Evolutionary conservation across 805 yeast genomes (phyloP).

Genomic region (Candida nemodendra): DNA sequence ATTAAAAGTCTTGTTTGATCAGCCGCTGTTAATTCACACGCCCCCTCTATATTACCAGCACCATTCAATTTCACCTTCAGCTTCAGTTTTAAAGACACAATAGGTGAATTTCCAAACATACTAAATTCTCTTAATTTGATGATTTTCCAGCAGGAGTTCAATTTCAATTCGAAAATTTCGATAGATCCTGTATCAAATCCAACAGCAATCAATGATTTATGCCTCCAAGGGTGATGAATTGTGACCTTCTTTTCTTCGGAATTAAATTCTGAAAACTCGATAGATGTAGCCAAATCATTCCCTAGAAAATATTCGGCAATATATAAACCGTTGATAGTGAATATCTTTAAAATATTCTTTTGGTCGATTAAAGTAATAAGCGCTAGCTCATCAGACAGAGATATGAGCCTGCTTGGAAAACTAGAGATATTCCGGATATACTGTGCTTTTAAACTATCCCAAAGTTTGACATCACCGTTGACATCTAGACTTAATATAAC

Average conservation of each 20-base stretch:
- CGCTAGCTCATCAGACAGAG: slow-evolving; percentile 58
- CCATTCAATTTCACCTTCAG: slow-evolving; percentile 32
- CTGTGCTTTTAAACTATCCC: slow-evolving; percentile 61
- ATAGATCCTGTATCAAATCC: slow-evolving; percentile 33
- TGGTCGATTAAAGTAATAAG: slow-evolving; percentile 40
- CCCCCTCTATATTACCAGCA: slow-evolving; percentile 31
- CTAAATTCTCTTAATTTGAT: slow-evolving; percentile 27
- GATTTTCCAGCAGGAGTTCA: slow-evolving; percentile 20
- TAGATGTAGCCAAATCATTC: slow-evolving; percentile 12
- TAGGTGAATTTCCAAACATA: slow-evolving; percentile 18
- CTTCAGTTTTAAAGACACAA: slow-evolving; percentile 35
- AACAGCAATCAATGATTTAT: slow-evolving; percentile 34
- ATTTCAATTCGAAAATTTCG: slow-evolving; percentile 24
- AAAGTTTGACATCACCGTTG: slow-evolving; percentile 53
- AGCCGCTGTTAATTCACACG: slow-evolving; percentile 49
- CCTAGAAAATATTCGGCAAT: slow-evolving; percentile 28
- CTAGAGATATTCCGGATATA: slow-evolving; percentile 41
- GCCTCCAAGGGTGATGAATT: slow-evolving; percentile 33
- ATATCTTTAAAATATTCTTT: slow-evolving; percentile 32
- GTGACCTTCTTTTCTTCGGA: slow-evolving; percentile 3
- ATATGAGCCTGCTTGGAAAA: slow-evolving; percentile 27
- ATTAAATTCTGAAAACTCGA: slow-evolving; percentile 22
- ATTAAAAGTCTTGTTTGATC: slow-evolving; percentile 46
- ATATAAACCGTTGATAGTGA: slow-evolving; percentile 54
- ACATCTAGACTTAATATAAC: slow-evolving; percentile 53